Evolutionary conservation across 1,284 basidiomycete genomes (phyloP).

Genomic region (Papiliotrema fonsecae): DNA sequence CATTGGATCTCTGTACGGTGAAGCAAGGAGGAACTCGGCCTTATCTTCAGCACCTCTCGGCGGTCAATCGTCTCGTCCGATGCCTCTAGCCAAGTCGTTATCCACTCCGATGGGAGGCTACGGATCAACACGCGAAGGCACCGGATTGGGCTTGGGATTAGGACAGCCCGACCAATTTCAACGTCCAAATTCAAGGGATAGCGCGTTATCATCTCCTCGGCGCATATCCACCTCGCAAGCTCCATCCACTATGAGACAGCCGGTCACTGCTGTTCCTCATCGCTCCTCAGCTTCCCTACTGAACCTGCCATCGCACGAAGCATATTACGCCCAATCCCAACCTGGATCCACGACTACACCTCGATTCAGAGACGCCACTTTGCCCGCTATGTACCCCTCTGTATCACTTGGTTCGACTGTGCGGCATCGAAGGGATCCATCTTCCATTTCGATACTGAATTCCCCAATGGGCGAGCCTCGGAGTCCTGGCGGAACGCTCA

Average conservation of each 20-base stretch:
- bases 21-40: background rate
- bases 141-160: conserved; percentile 6
- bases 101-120: conserved; percentile 4
- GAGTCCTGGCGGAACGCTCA: conserved; percentile 26
- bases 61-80: too few species aligned
- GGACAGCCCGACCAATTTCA: conserved; percentile 9
- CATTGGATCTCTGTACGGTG: background rate
- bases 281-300: conserved; percentile 5
- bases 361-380: conserved; percentile 16
- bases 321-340: conserved; percentile 27
- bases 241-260: conserved; percentile 1
- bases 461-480: conserved; percentile 2
- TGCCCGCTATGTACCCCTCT: background rate
- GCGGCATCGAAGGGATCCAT: background rate
- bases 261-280: conserved; percentile 6
- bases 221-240: conserved; percentile 15
- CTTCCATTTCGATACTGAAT: background rate
- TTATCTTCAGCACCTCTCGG: background rate
- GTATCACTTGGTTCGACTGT: background rate
- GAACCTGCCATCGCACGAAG: conserved; percentile 17
- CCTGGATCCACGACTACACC: conserved; percentile 23
- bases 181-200: background rate
- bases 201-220: conserved; percentile 13
- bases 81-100: too few species aligned
- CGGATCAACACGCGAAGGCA: conserved; percentile 3